These are phyloP conservation scores for Globisporangium echinulatum DNA, from an alignment of 352 stramenopile species.

Conservation along the genomic window DNA sequence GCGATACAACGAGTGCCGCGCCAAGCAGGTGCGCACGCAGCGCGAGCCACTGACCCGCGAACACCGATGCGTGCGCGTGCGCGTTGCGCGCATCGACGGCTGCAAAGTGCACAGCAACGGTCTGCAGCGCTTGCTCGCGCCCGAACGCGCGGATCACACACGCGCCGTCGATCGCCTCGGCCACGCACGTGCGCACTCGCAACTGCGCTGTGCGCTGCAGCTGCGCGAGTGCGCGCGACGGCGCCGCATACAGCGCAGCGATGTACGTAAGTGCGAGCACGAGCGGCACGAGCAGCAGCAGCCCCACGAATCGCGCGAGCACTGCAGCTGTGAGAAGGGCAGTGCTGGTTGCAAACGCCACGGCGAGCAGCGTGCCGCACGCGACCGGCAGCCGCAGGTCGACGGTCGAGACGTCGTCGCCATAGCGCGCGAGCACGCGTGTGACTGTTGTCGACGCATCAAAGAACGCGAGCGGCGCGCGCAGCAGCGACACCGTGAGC, in stretches of 20 bases:
- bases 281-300: slow-evolving; percentile 81
- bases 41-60: slow-evolving; percentile 56
- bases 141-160: slow-evolving; percentile 66
- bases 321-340: slow-evolving; percentile 77
- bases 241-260: slow-evolving; percentile 41
- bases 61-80: slow-evolving; percentile 47
- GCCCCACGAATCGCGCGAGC: slow-evolving; percentile 65
- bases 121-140: slow-evolving; percentile 42
- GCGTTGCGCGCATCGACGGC: slow-evolving; percentile 55
- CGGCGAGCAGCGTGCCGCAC: slow-evolving; percentile 54
- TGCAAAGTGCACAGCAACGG: slow-evolving; percentile 52
- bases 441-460: slow-evolving; percentile 89
- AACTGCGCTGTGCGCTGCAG: slow-evolving; percentile 52
- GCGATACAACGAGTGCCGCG: slow-evolving; percentile 46
- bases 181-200: slow-evolving; percentile 40
- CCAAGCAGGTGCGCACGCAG: slow-evolving; percentile 61
- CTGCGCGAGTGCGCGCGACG: slow-evolving; percentile 58
- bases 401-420: slow-evolving; percentile 90
- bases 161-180: slow-evolving; percentile 48
- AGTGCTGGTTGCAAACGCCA: slow-evolving; percentile 78
- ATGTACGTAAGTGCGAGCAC: slow-evolving; percentile 76
- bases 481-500: slow-evolving; percentile 79
- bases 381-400: slow-evolving; percentile 84
- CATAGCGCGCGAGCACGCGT: slow-evolving; percentile 88
- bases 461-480: slow-evolving; percentile 92